These are phyloP conservation scores for Bimuria novae-zelandiae DNA, from an alignment of 2,329 filamentous ascomycete genomes.

Conservation along the genomic window DNA sequence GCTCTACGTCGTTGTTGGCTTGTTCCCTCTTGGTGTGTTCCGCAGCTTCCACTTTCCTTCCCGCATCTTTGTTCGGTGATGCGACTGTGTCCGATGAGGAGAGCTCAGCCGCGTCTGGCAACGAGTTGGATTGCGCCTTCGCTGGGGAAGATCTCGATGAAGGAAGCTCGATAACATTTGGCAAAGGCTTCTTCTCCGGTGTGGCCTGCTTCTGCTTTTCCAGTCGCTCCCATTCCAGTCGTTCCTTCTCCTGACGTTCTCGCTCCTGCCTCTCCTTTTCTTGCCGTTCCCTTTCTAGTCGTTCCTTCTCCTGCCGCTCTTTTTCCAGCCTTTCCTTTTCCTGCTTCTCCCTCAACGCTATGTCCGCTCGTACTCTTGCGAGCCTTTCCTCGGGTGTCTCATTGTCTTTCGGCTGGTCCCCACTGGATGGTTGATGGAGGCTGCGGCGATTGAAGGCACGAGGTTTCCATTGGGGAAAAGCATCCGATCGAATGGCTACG, in stretches of 20 bases:
- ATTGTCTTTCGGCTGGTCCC: slow-evolving; percentile 17
- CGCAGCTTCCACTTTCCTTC: slow-evolving; percentile 12
- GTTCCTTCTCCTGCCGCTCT: neutral
- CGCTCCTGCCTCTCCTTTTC: neutral
- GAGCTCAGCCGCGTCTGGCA: neutral
- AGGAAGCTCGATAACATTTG: neutral
- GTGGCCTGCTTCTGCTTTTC: neutral
- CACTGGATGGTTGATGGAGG: slow-evolving; percentile 17
- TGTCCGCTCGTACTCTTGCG: slow-evolving; percentile 3
- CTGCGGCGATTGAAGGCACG: slow-evolving; percentile 11
- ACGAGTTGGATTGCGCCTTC: neutral
- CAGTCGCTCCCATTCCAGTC: neutral
- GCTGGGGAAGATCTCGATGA: slow-evolving; percentile 2
- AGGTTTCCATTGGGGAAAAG: slow-evolving; percentile 11
- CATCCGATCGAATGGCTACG: slow-evolving; percentile 12
- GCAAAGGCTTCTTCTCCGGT: neutral
- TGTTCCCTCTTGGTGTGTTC: slow-evolving; percentile 12
- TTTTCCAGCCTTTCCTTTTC: slow-evolving; percentile 3
- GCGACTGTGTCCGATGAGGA: slow-evolving; percentile 4
- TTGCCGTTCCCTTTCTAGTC: neutral
- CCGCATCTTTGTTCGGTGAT: slow-evolving; percentile 3
- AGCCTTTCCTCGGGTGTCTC: slow-evolving; percentile 18
- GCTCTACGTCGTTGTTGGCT: slow-evolving; percentile 32
- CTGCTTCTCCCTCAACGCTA: slow-evolving; percentile 1
- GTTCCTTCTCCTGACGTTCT: neutral